Percentiles rank a stretch among this genome's conserved stretches.
These are phyloP conservation scores for Hemisphaericaspora nanyangensis DNA, from an alignment of 805 yeast genomes.

Conservation along the genomic window DNA sequence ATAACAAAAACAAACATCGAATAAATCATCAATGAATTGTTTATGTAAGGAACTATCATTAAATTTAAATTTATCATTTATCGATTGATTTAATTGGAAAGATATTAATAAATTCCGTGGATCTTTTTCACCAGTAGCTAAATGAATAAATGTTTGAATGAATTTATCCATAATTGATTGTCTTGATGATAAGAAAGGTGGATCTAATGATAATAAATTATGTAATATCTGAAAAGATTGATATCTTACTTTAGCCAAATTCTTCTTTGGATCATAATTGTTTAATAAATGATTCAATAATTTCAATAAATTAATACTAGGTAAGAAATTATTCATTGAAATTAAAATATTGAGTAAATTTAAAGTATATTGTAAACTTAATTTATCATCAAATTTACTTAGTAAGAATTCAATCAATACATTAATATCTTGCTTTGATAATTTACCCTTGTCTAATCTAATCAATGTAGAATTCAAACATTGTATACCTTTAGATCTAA, in stretches of 20 bases:
- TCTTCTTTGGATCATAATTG: constrained; percentile 51
- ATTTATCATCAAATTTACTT: constrained; percentile 65
- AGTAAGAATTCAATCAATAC: constrained; percentile 55
- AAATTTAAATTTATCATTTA: constrained; percentile 39
- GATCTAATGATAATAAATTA: constrained; percentile 27
- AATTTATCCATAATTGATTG: constrained; percentile 34
- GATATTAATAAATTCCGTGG: constrained; percentile 80
- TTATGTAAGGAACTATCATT: constrained; percentile 31
- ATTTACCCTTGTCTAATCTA: constrained; percentile 17
- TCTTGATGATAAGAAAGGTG: constrained; percentile 14
- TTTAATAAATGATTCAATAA: constrained; percentile 34
- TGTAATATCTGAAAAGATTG: constrained; percentile 51
- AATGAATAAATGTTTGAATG: constrained; percentile 55
- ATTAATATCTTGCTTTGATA: constrained; percentile 43
- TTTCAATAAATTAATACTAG: constrained; percentile 27
- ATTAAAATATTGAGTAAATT: constrained; percentile 52
- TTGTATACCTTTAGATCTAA: constrained; percentile 45
- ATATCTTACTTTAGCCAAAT: constrained; percentile 61
- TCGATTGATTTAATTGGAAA: constrained; percentile 49
- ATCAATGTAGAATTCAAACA: constrained; percentile 38
- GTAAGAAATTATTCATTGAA: constrained; percentile 45
- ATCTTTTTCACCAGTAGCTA: constrained; percentile 89
- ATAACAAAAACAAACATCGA: constrained; percentile 89
- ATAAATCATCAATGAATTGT: constrained; percentile 59
- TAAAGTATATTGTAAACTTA: constrained; percentile 49